A percentile compares a stretch with the other conserved stretches of the same genome.
Conservation (phyloP, 305 asterid species). For the Andrographis paniculata region DNA sequence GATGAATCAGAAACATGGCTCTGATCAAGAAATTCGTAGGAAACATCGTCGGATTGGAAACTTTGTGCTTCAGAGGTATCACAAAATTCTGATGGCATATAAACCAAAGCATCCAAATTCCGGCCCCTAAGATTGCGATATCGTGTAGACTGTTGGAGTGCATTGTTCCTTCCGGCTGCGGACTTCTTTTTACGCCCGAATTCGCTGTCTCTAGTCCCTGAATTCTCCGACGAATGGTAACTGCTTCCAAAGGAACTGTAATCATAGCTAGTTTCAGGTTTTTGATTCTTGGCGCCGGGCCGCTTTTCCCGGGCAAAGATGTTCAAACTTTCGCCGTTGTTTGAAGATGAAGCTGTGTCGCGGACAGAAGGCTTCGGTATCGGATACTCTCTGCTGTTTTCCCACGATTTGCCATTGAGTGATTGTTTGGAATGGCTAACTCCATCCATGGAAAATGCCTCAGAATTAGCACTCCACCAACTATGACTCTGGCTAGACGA, state of each 20-base stretch:
- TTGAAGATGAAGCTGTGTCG: too few relatives aligned
- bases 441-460: conserved; percentile 17
- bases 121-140: conserved; percentile 19
- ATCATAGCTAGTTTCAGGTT: too few relatives aligned
- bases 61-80: conserved; percentile 25
- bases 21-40: not conserved
- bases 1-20: conserved; percentile 19
- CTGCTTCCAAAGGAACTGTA: too few relatives aligned
- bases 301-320: too few relatives aligned
- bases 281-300: too few relatives aligned
- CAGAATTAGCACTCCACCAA: conserved; percentile 27
- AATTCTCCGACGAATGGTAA: not conserved
- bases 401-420: conserved; percentile 7
- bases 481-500: conserved; percentile 24
- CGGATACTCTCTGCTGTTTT: conserved; percentile 6
- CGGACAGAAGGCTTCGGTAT: too few relatives aligned
- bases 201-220: not conserved
- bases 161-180: conserved; percentile 12
- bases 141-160: conserved; percentile 13
- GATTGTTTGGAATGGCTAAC: conserved; percentile 3
- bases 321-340: too few relatives aligned
- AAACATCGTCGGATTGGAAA: not conserved
- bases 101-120: conserved; percentile 15
- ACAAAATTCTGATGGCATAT: conserved; percentile 26
- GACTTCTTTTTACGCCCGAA: conserved; percentile 12